These are phyloP conservation scores for Backusella mclennaniae DNA, from an alignment of 192 early-diverging fungal genomes.

Conservation along the genomic window DNA sequence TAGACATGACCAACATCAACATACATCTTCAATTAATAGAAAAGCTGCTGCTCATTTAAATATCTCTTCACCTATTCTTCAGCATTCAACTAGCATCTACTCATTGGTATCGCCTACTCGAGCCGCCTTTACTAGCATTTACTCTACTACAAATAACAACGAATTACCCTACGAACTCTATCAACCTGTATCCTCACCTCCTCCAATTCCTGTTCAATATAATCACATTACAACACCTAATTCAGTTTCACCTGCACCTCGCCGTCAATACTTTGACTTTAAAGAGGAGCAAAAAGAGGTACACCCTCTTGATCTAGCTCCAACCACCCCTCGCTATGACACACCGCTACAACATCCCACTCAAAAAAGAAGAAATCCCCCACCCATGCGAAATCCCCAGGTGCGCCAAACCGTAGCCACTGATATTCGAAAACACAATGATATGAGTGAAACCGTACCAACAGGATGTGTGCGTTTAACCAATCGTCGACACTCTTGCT, in stretches of 20 bases:
- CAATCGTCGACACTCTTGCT: constrained; percentile 21
- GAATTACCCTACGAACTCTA: constrained; percentile 11
- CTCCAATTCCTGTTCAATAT: constrained; percentile 4
- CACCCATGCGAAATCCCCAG: background rate
- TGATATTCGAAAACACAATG: background rate
- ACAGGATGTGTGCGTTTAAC: background rate
- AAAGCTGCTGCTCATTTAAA: background rate
- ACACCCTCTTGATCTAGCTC: constrained; percentile 1
- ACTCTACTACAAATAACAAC: background rate
- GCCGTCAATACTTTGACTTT: background rate
- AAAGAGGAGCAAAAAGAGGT: background rate
- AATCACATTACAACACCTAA: background rate
- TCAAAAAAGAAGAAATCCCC: background rate
- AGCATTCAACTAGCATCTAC: constrained; percentile 25
- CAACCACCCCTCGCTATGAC: background rate
- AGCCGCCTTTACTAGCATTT: constrained; percentile 12
- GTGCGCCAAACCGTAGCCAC: constrained; percentile 1
- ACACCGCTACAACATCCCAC: background rate
- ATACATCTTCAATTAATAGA: constrained; percentile 7
- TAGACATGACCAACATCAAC: background rate
- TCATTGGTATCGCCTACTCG: constrained; percentile 26
- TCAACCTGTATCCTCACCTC: constrained; percentile 7
- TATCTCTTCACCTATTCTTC: constrained; percentile 24
- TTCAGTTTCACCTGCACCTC: constrained; percentile 20
- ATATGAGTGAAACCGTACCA: background rate